Base-by-base conservation (phyloP, 805 yeast species). In the Lipomyces chichibuensis region DNA sequence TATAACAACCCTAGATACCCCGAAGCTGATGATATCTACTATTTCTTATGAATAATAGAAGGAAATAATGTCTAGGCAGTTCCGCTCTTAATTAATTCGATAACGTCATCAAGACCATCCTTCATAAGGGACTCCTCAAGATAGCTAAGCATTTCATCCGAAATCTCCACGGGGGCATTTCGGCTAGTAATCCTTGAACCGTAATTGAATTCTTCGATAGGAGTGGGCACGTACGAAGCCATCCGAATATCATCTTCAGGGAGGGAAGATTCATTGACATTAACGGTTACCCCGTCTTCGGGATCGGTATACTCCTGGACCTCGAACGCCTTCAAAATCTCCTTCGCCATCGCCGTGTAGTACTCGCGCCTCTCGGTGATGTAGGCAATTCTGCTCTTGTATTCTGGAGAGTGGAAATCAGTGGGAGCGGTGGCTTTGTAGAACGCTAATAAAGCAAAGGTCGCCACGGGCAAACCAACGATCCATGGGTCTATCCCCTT, bases 291-390 rank as follows among this genome's bases (percentile, higher is more conserved):
- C n/a, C 49, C 49, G 23, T 43, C 49, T n/a, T 43, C 49, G 23
- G 49, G 49, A 43, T 43, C 49, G 23, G 49, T 43, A 43, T 43
- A 43, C 49, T 43, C 49, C 25, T 43, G 49, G 49, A 43, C 49
- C 49, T 43, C 49, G 9, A 43, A 43, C 23, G 49, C 49, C 49
- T 43, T 43, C 20, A 43, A 43, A 43, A 43, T 43, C 49, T 43
- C 49, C 23, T 43, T 17, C 9, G 49, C 20, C 49, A 43, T 43
- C 49, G 49, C 1, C 23, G 49, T 17, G 49, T 43, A 43, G 23
- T 43, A 43, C 2, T 43, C 49, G 20, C 49, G 49, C 14, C 49
- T 17, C 25, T 43, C 49, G 23, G 20, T n/a, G 23, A 43, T 17
- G 11, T 43, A 43, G 3, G 49, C 49, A 17, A 43, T 43, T 43